Base-by-base conservation (phyloP, 2,329 filamentous ascomycete genomes). In the Pseudocercospora crystallina region DNA sequence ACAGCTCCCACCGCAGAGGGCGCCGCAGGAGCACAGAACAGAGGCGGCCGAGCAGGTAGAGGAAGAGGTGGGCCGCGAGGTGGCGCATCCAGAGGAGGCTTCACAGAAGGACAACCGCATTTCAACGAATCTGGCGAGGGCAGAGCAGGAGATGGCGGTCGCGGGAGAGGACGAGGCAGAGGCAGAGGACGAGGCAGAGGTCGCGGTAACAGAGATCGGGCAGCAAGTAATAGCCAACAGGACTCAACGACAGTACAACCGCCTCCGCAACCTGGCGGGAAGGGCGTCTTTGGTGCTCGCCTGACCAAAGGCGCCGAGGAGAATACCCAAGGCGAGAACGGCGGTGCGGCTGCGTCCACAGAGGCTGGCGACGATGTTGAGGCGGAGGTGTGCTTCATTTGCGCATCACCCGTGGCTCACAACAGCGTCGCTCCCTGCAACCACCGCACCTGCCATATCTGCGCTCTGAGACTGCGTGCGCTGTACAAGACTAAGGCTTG, bases 401-500 rank as follows among this genome's bases (percentile, higher is more conserved):
- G 94, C 72, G 92, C 94, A 49, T 96, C 91, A 59, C 83, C 86
- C 2, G 86, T 99, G 41, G 83, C 87, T 42, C 90, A 97, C 74
- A 85, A 89, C 62, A 87, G 91, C 8, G 84, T 99, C 58, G 85
- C 91, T 30, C 92, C 94, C 14, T 99, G 94, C 73, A 97, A 96
- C 71, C 94, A 99, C 73, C 82, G 89, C 50, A 96, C 92, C 42
- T 99, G 94, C 69, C 94, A 99, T 73, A 96, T 97, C 59, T 99
- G 94, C 71, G 86, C 90, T 8, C 75, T 99, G 61, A 83, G 94
- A 53, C 83, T 97, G 82, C 83, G 94, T 62, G 94, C 92, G 1
- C 76, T 99, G 38, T 99, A 97, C 74, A 97, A 96, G 76, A 95
- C 85, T 53, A 95, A 95, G 71, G 88, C 91, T 58, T 99, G 94